phyloP scores from a whole-genome alignment of 495 filamentous ascomycete genomes.

The Penicillium silybi region DNA sequence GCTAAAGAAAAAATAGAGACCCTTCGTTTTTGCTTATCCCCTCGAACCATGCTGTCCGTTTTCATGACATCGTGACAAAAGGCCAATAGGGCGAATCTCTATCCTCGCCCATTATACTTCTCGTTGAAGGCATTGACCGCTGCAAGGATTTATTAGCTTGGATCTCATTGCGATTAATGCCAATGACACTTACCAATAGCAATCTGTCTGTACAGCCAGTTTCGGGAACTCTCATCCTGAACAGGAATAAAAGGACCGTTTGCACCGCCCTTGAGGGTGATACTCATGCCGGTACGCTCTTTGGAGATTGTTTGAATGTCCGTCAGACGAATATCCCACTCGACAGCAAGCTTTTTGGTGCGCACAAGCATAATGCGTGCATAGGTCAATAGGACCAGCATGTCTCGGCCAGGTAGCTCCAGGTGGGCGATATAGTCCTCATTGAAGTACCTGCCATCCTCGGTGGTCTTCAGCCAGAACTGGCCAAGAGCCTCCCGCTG shows the following conservation, averaged over 20 bases:
- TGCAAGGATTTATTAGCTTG: conserved; percentile 20
- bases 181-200: conserved; percentile 44
- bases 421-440: conserved; percentile 96
- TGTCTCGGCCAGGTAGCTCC: conserved; percentile 83
- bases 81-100: conserved; percentile 6
- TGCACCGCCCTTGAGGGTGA: conserved; percentile 81
- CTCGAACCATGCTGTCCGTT: conserved; percentile 10
- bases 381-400: conserved; percentile 95
- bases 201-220: conserved; percentile 79
- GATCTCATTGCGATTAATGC: not conserved
- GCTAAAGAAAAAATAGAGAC: not conserved
- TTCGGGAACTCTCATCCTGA: conserved; percentile 77
- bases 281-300: conserved; percentile 88
- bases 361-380: conserved; percentile 86
- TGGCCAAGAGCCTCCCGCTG: conserved; percentile 96
- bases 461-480: conserved; percentile 97
- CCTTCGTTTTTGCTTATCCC: conserved; percentile 5
- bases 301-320: conserved; percentile 96
- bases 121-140: conserved; percentile 71
- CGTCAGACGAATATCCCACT: conserved; percentile 95
- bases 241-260: conserved; percentile 96
- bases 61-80: conserved; percentile 26
- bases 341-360: conserved; percentile 73
- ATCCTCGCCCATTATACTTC: conserved; percentile 62
- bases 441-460: conserved; percentile 95